Evolutionary conservation across 208 protist genomes (phyloP).

Genomic region (Lotmaria passim): DNA sequence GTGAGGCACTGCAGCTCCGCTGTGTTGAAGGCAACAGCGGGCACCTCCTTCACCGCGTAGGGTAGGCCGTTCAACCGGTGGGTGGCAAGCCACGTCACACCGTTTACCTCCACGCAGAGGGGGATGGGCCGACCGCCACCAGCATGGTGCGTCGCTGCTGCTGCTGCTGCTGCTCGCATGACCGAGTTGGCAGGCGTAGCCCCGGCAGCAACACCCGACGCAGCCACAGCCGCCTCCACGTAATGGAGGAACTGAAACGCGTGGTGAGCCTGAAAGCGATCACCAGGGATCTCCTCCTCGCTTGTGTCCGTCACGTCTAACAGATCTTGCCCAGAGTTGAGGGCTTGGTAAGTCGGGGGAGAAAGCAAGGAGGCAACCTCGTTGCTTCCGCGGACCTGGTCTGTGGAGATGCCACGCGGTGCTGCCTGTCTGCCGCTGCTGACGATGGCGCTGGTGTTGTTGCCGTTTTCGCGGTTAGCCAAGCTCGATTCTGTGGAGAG

Average conservation of each 20-base stretch:
- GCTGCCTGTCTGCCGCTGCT: neutral
- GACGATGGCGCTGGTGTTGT: too few species aligned
- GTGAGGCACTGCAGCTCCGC: constrained; percentile 24
- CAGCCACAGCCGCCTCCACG: constrained; percentile 17
- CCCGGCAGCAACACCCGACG: neutral
- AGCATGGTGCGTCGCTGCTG: neutral
- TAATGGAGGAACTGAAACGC: constrained; percentile 65
- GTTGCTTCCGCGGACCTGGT: neutral
- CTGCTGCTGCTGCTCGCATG: neutral
- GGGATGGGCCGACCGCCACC: constrained; percentile 17
- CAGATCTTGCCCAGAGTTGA: constrained; percentile 1
- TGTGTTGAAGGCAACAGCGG: constrained; percentile 21
- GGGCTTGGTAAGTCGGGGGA: constrained; percentile 4
- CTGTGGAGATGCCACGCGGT: neutral
- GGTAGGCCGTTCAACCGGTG: constrained; percentile 57
- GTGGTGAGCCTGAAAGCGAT: constrained; percentile 65
- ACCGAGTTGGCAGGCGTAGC: neutral
- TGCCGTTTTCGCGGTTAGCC: too few species aligned
- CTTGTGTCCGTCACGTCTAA: constrained; percentile 9
- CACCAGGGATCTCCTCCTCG: constrained; percentile 45
- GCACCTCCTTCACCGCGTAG: constrained; percentile 75
- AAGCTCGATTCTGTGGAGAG: constrained; percentile 12
- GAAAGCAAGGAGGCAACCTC: constrained; percentile 3
- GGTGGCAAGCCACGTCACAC: constrained; percentile 62
- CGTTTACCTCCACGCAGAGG: constrained; percentile 53